A percentile compares a stretch with the other conserved stretches of the same genome.
Evolutionary conservation across 1,284 basidiomycete species (phyloP).

Genomic region (Leccinum pachyderme): DNA sequence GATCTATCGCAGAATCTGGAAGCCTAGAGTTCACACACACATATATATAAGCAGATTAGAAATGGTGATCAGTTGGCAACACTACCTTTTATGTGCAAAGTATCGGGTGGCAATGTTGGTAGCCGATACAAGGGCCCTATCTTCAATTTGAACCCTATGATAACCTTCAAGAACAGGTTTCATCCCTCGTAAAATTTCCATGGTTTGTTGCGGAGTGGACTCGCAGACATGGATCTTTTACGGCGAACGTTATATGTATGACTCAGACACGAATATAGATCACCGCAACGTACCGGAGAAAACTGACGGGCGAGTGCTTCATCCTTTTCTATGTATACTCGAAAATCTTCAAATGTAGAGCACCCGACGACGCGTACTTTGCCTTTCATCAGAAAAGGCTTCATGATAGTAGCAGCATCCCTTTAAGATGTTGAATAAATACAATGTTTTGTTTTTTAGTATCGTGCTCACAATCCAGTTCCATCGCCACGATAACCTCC

Average conservation of each 20-base stretch:
- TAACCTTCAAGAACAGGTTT: neutral
- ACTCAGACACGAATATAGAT: neutral
- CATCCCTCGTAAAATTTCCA: neutral
- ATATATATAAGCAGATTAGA: neutral
- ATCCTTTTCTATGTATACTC: neutral
- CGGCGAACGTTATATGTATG: neutral
- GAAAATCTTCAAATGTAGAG: neutral
- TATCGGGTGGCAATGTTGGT: neutral
- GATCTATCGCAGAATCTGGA: neutral
- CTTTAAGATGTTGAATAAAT: neutral
- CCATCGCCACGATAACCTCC: neutral
- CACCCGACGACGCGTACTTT: neutral
- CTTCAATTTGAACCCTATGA: neutral
- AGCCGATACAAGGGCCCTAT: neutral
- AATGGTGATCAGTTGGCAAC: neutral
- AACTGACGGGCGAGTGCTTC: neutral
- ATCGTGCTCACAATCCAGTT: neutral
- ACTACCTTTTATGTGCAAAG: neutral
- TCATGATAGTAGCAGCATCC: neutral
- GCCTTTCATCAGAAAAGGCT: neutral
- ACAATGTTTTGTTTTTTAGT: neutral
- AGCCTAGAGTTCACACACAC: neutral
- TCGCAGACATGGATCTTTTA: neutral
- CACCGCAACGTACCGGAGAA: neutral
- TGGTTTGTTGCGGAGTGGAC: neutral